Conservation (phyloP, 768 basidiomycete genomes). For the Psilocybe azurescens region DNA sequence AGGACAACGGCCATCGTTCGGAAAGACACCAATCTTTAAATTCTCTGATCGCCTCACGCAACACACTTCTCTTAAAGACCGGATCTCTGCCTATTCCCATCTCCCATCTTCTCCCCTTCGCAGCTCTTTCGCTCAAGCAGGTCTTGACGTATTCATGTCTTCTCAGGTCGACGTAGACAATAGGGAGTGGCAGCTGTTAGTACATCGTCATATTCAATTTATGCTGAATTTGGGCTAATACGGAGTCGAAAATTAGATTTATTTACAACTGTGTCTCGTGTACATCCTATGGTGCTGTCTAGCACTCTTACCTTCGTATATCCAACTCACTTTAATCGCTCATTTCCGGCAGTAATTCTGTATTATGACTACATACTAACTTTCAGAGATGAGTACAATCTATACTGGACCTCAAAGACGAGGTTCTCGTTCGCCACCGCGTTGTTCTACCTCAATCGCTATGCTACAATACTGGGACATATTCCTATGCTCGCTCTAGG, state of each 20-base stretch:
- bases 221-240: not conserved
- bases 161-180: not conserved
- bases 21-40: no score
- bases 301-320: no score
- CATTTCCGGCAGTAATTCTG: slow-evolving; percentile 20
- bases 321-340: no score
- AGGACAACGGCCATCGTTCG: no score
- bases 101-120: no score
- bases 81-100: not conserved
- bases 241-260: not conserved
- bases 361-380: slow-evolving; percentile 48
- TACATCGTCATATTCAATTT: not conserved
- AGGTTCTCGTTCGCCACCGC: slow-evolving; percentile 25
- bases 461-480: slow-evolving; percentile 36
- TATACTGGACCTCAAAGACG: slow-evolving; percentile 37
- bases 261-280: slow-evolving; percentile 6
- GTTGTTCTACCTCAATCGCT: slow-evolving; percentile 43
- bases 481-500: slow-evolving; percentile 31
- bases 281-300: not conserved
- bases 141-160: not conserved
- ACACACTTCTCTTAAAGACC: not conserved
- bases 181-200: not conserved
- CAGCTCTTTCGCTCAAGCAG: not conserved
- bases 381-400: slow-evolving; percentile 36
- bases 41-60: no score